phyloP scores from a whole-genome alignment of 495 filamentous ascomycete species.

The Neurospora sp. region DNA sequence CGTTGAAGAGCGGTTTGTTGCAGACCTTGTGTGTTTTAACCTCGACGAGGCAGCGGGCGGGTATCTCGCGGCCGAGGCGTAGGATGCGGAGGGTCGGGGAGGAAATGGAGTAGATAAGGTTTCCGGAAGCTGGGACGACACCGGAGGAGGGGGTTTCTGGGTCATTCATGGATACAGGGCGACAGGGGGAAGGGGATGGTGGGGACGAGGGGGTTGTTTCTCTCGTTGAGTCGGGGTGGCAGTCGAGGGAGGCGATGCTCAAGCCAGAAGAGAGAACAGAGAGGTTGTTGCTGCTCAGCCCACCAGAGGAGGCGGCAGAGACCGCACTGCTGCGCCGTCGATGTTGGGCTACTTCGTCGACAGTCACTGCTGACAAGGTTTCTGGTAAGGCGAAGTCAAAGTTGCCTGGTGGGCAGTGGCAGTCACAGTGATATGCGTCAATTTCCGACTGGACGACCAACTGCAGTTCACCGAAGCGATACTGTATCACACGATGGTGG shows the following conservation, averaged over 20 bases:
- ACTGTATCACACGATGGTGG: conserved; percentile 18
- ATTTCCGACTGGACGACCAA: conserved; percentile 17
- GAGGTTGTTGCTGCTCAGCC: neutral
- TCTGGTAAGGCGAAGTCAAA: neutral
- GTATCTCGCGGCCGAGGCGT: conserved; percentile 7
- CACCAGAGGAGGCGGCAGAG: neutral
- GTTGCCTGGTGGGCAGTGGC: conserved; percentile 1
- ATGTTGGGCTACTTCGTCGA: neutral
- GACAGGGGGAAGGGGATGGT: neutral
- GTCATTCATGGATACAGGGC: neutral
- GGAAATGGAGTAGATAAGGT: neutral
- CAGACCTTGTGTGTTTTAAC: conserved; percentile 12
- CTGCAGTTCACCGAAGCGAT: conserved; percentile 10
- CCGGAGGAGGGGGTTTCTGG: neutral
- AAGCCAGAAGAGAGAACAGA: neutral
- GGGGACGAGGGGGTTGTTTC: neutral
- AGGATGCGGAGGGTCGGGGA: conserved; percentile 1
- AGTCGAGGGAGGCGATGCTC: conserved; percentile 1
- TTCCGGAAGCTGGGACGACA: neutral
- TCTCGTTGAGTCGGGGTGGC: neutral
- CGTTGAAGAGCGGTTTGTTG: neutral
- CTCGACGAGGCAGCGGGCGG: conserved; percentile 12
- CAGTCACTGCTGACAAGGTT: neutral
- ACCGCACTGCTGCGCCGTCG: neutral
- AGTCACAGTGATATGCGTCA: conserved; percentile 12